Base-by-base conservation (phyloP, 768 basidiomycete genomes). In the Asterophora lycoperdoides region DNA sequence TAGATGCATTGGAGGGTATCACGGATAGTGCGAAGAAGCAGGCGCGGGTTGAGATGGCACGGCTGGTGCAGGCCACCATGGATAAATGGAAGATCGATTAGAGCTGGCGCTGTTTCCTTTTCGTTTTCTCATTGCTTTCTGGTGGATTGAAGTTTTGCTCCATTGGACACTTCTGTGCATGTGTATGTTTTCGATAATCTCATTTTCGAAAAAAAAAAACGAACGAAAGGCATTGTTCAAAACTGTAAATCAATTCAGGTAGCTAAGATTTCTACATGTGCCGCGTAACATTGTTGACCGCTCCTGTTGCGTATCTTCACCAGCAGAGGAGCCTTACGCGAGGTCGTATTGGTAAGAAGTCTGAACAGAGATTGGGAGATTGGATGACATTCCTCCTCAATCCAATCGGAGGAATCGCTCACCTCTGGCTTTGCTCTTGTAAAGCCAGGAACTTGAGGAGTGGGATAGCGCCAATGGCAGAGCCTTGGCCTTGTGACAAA, bases 11-110 rank as follows among this genome's bases (percentile, higher is more conserved):
- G 7, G 83, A 88, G 45, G 88, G 87, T 4, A 86, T 92, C 51
- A 80, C 86, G 0, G 80, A 84, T 48, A 86, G 84, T 57, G 87
- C 89, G 36, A 91, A 90, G 75, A 88, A 87, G 60, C 81, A 87
- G 55, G 89, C 87, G 17, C 80, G 79, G 57, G 76, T 80, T 39
- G 89, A 91, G 53, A 86, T 90, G 81, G 74, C 79, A 4, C 70
- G 80, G 49, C 69, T 91, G 28, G 79, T 90, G 32, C 79, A 82
- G 60, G 79, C 82, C 33, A 82, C 87, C 20, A 78, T 89, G 28
- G 79, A 84, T 44, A 86, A 88, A 58, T 91, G 89, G 89, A 82
- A 79, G 51, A 78, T 88, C 45, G 64, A 64, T 59, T 73, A 58
- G 52, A 30, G 38, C 45, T 9, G 47, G 20, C 14, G 30, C 28